A percentile compares a stretch with the other conserved stretches of the same genome.
Evolutionary conservation across 2,329 filamentous ascomycete genomes (phyloP).

Genomic region (Colletotrichum sidae): DNA sequence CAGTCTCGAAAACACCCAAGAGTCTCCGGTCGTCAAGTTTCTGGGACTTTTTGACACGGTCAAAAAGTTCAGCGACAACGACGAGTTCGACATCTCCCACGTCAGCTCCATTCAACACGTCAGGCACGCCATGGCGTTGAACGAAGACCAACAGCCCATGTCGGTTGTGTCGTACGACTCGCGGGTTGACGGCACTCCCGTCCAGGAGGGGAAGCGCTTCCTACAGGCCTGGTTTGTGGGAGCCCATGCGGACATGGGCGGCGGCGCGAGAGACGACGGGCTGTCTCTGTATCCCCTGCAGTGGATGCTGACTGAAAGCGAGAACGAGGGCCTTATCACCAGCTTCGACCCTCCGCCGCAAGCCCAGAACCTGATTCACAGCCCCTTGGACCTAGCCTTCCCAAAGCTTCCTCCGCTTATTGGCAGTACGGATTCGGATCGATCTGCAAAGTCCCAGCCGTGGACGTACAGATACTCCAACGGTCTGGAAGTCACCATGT

Average conservation of each 20-base stretch:
- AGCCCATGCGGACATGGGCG: constrained; percentile 51
- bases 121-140: constrained; percentile 52
- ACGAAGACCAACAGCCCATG: constrained; percentile 48
- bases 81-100: constrained; percentile 44
- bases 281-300: constrained; percentile 54
- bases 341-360: constrained; percentile 27
- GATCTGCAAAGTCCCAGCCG: neutral
- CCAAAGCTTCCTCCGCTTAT: constrained; percentile 1
- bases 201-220: constrained; percentile 41
- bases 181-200: constrained; percentile 35
- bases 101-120: constrained; percentile 49
- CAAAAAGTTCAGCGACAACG: constrained; percentile 42
- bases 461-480: constrained; percentile 28
- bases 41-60: constrained; percentile 52
- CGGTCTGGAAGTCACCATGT: constrained; percentile 17
- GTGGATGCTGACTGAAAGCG: constrained; percentile 53
- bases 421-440: neutral
- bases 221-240: constrained; percentile 55
- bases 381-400: constrained; percentile 37
- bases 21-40: constrained; percentile 49
- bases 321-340: constrained; percentile 45
- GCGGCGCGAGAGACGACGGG: constrained; percentile 49
- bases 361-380: constrained; percentile 7
- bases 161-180: neutral
- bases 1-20: constrained; percentile 33